Evolutionary conservation across 441 rosid genomes (phyloP).

Genomic region (Mallotus repandus): DNA sequence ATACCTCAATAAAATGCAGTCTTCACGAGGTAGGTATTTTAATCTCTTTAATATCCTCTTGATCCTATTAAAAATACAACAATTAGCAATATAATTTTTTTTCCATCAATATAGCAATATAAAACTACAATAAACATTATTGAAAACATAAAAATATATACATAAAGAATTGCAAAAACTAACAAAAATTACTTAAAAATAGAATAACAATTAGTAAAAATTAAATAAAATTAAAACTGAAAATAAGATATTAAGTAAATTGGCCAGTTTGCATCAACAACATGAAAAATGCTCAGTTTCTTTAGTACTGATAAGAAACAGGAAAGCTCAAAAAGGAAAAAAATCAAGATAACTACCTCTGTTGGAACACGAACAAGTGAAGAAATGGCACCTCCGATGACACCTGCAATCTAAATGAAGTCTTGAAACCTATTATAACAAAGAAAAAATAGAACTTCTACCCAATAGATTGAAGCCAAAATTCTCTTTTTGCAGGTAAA

Average conservation of each 20-base stretch:
- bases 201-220: no score
- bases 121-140: no score
- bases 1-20: no score
- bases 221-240: no score
- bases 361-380: constrained; percentile 88
- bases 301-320: background rate
- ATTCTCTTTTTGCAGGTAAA: background rate
- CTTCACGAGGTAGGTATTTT: no score
- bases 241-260: constrained; percentile 36
- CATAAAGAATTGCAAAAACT: no score
- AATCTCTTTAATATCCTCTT: no score
- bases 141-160: no score
- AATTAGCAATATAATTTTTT: no score
- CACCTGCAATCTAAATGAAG: constrained; percentile 76
- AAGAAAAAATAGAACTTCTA: constrained; percentile 25
- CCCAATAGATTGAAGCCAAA: constrained; percentile 4
- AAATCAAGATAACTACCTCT: constrained; percentile 46
- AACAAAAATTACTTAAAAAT: no score
- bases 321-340: background rate
- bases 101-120: no score
- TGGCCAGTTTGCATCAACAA: constrained; percentile 80
- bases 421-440: constrained; percentile 17
- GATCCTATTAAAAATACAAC: no score
- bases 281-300: constrained; percentile 10
- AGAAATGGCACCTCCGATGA: constrained; percentile 82